Percentiles rank a stretch among this genome's conserved stretches.
Conservation (phyloP, 1,284 basidiomycete genomes). For the Polyporus tsugae region DNA sequence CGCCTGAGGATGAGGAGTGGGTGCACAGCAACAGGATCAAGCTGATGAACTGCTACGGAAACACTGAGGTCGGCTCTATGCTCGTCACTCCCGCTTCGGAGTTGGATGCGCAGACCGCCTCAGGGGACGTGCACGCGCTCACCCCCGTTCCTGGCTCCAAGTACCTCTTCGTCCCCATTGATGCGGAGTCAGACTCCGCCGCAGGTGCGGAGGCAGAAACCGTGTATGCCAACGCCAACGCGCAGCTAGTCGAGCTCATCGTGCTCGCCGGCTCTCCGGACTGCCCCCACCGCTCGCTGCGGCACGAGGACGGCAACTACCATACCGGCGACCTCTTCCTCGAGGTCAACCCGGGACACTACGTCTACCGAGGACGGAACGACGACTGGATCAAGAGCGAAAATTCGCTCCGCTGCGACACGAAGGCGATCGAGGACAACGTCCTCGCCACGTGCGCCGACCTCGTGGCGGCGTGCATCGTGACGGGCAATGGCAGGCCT, state of each 20-base stretch:
- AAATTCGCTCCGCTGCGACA: conserved; percentile 76
- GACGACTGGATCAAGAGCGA: conserved; percentile 85
- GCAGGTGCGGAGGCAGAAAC: conserved; percentile 46
- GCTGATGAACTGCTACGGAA: conserved; percentile 75
- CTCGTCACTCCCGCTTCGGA: conserved; percentile 52
- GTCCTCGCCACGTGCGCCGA: conserved; percentile 60
- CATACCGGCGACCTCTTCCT: conserved; percentile 81
- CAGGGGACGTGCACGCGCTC: conserved; percentile 53
- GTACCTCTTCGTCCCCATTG: conserved; percentile 66
- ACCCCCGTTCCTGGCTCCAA: conserved; percentile 62
- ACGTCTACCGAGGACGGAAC: conserved; percentile 70
- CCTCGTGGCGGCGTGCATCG: conserved; percentile 67
- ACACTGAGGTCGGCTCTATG: conserved; percentile 75
- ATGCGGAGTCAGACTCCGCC: conserved; percentile 40
- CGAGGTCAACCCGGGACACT: conserved; percentile 60
- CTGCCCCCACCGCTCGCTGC: conserved; percentile 68
- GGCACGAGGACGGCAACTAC: conserved; percentile 67
- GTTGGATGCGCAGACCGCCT: conserved; percentile 1
- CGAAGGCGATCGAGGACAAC: conserved; percentile 80
- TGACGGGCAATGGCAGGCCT: conserved; percentile 70
- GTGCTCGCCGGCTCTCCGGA: conserved; percentile 69
- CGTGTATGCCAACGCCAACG: conserved; percentile 58
- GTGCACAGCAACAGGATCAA: conserved; percentile 64
- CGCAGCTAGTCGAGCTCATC: conserved; percentile 67
- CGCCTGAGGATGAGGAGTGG: conserved; percentile 72